Conservation (phyloP, 257 asterid species). For the Solanum etuberosum region DNA sequence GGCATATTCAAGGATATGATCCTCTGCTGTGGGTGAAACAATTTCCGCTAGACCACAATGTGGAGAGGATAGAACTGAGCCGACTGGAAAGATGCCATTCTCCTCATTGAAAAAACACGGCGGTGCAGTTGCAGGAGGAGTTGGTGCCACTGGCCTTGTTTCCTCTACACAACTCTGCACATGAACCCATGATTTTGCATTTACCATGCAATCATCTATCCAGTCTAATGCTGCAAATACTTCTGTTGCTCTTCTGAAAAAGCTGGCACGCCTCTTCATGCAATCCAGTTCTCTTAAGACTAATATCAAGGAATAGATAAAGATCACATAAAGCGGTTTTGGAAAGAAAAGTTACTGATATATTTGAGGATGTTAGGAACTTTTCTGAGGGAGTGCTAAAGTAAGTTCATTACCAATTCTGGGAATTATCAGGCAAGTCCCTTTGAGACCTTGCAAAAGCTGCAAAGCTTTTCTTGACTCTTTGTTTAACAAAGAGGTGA, state of each 20-base stretch:
- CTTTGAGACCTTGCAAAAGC: slow-evolving; percentile 64
- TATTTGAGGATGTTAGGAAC: neutral
- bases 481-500: slow-evolving; percentile 48
- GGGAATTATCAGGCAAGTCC: slow-evolving; percentile 62
- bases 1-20: slow-evolving; percentile 67
- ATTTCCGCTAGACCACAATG: slow-evolving; percentile 29
- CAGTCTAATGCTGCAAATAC: slow-evolving; percentile 64
- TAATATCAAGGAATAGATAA: slow-evolving; percentile 15
- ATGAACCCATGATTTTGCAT: slow-evolving; percentile 62
- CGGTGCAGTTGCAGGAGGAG: slow-evolving; percentile 57
- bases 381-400: neutral
- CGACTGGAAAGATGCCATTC: neutral
- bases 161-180: slow-evolving; percentile 73
- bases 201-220: slow-evolving; percentile 61
- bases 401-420: slow-evolving; percentile 43
- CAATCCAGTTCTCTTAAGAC: slow-evolving; percentile 77
- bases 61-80: neutral
- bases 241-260: slow-evolving; percentile 47
- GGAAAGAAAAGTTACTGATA: neutral
- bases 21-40: slow-evolving; percentile 68
- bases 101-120: slow-evolving; percentile 23
- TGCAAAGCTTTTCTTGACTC: slow-evolving; percentile 70
- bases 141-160: slow-evolving; percentile 44
- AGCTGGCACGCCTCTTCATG: slow-evolving; percentile 48
- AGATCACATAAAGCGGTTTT: neutral